phyloP scores from a whole-genome alignment of 345 rosid genomes.

The Eucalyptus brandiana region DNA sequence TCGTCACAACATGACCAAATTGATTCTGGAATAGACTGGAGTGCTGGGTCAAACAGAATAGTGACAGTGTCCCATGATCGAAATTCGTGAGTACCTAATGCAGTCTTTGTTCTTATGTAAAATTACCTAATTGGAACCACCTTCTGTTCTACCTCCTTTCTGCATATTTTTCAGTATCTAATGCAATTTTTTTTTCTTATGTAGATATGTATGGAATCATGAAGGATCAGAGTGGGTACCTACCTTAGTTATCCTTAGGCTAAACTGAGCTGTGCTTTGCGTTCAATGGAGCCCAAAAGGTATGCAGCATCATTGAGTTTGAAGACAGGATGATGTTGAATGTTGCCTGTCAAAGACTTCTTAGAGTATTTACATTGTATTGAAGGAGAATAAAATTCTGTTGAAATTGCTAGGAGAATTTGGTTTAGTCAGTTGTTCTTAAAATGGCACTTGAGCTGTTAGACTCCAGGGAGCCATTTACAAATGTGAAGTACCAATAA shows the following conservation, averaged over 20 bases:
- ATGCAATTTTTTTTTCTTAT: neutral
- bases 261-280: slow-evolving; percentile 90
- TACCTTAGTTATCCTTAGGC: slow-evolving; percentile 91
- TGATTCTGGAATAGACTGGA: slow-evolving; percentile 94
- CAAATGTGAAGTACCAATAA: neutral
- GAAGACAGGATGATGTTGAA: neutral
- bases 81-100: slow-evolving; percentile 63
- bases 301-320: slow-evolving; percentile 2
- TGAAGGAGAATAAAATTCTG: neutral
- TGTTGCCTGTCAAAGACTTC: neutral
- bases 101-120: neutral
- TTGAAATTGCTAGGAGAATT: neutral
- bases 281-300: slow-evolving; percentile 97
- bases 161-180: neutral
- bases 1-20: slow-evolving; percentile 85
- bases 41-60: slow-evolving; percentile 65
- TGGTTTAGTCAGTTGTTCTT: neutral
- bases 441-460: neutral
- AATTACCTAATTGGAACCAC: neutral
- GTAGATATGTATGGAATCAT: slow-evolving; percentile 85
- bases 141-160: neutral
- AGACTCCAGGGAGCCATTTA: neutral
- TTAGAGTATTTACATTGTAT: neutral
- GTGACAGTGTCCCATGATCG: slow-evolving; percentile 91
- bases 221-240: slow-evolving; percentile 95